These are phyloP conservation scores for Lasiosphaeris hirsuta DNA, from an alignment of 495 filamentous ascomycete genomes.

Conservation along the genomic window DNA sequence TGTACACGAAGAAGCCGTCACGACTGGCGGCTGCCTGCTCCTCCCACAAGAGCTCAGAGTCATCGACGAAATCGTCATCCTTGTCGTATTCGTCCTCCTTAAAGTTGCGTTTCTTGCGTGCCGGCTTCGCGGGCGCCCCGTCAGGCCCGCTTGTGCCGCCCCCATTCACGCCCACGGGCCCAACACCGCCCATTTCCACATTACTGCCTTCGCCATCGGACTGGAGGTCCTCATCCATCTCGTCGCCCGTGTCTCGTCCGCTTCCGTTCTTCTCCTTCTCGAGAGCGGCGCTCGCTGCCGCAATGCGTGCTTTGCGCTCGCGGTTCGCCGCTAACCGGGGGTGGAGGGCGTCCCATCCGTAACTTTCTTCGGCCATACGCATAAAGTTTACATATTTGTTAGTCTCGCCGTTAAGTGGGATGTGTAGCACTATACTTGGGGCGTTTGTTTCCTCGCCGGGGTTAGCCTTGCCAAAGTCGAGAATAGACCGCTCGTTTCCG, in stretches of 20 bases:
- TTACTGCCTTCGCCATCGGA: constrained; percentile 70
- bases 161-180: constrained; percentile 32
- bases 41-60: constrained; percentile 93
- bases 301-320: constrained; percentile 72
- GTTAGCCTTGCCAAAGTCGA: constrained; percentile 48
- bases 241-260: constrained; percentile 68
- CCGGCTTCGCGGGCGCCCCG: constrained; percentile 58
- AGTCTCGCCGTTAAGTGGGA: constrained; percentile 71
- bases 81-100: constrained; percentile 96
- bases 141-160: constrained; percentile 60
- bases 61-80: constrained; percentile 95
- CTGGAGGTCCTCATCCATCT: constrained; percentile 65
- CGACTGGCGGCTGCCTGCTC: constrained; percentile 90
- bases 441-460: constrained; percentile 50
- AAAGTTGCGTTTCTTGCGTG: constrained; percentile 68
- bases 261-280: constrained; percentile 74
- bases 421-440: constrained; percentile 79
- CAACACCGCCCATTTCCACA: constrained; percentile 53
- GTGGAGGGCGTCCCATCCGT: constrained; percentile 91
- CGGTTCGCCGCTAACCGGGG: constrained; percentile 84
- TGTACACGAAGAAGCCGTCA: constrained; percentile 89
- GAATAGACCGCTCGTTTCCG: constrained; percentile 44
- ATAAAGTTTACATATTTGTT: constrained; percentile 96
- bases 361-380: constrained; percentile 84
- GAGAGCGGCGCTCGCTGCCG: constrained; percentile 75